Conservation (phyloP, 768 basidiomycete species). For the Lactarius psammicola region DNA sequence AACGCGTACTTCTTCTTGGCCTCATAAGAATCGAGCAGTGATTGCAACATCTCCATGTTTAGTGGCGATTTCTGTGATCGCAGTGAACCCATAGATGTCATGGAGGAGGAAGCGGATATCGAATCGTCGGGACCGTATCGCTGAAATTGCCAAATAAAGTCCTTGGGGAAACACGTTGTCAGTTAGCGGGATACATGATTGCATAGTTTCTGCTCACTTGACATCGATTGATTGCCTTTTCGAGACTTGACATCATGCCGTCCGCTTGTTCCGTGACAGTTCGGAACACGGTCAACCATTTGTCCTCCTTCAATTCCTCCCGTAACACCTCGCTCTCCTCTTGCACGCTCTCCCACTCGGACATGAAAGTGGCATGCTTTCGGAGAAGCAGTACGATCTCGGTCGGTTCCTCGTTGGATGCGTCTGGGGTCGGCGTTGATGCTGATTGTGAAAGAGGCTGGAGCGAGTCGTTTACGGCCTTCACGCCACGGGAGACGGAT, state of each 20-base stretch:
- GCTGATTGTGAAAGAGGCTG: slow-evolving; percentile 54
- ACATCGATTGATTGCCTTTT: slow-evolving; percentile 89
- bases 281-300: slow-evolving; percentile 93
- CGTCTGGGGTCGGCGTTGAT: slow-evolving; percentile 47
- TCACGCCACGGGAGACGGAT: slow-evolving; percentile 67
- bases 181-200: slow-evolving; percentile 5
- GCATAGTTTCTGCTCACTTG: slow-evolving; percentile 52
- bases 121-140: slow-evolving; percentile 50
- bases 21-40: slow-evolving; percentile 71
- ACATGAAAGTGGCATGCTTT: slow-evolving; percentile 68
- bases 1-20: slow-evolving; percentile 79
- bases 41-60: slow-evolving; percentile 61
- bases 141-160: slow-evolving; percentile 84
- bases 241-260: slow-evolving; percentile 95
- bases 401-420: slow-evolving; percentile 37
- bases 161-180: slow-evolving; percentile 42
- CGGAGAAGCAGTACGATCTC: slow-evolving; percentile 56
- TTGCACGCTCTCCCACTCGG: slow-evolving; percentile 81
- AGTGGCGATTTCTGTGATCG: slow-evolving; percentile 51
- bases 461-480: slow-evolving; percentile 62
- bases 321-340: slow-evolving; percentile 76
- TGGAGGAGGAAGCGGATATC: slow-evolving; percentile 41
- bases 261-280: slow-evolving; percentile 94
- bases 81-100: slow-evolving; percentile 39
- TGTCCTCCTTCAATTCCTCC: slow-evolving; percentile 95